Conservation (phyloP, 129 eudicot genomes). For the Lactuca sativa region DNA sequence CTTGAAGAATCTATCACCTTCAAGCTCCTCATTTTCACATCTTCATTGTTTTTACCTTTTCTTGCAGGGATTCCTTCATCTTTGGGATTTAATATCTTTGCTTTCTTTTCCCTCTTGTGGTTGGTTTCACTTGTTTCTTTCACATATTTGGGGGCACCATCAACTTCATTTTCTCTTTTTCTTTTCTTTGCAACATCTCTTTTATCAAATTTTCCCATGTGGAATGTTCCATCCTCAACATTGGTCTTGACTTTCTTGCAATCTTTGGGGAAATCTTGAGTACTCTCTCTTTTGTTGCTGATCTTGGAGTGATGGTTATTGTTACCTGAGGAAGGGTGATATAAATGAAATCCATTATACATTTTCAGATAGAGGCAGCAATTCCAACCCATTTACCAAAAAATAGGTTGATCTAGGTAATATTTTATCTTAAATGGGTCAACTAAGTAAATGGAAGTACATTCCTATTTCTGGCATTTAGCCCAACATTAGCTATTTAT, state of each 20-base stretch:
- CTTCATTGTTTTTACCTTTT: slow-evolving; percentile 41
- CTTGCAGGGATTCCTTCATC: slow-evolving; percentile 52
- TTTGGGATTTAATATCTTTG: slow-evolving; percentile 55
- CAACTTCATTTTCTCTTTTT: slow-evolving; percentile 44
- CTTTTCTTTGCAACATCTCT: slow-evolving; percentile 55
- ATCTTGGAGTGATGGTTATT: slow-evolving; percentile 35
- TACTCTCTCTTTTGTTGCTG: slow-evolving; percentile 51
- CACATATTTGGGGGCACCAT: slow-evolving; percentile 28
- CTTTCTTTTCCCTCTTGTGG: slow-evolving; percentile 58
- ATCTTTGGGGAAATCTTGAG: slow-evolving; percentile 48
- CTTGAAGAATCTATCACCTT: slow-evolving; percentile 41
- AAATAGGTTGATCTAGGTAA: not conserved
- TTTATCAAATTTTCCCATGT: slow-evolving; percentile 34
- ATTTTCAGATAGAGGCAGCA: not conserved
- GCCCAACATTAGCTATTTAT: no score
- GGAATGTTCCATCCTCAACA: slow-evolving; percentile 29
- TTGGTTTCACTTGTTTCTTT: slow-evolving; percentile 45
- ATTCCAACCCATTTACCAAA: not conserved
- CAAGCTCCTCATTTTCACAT: slow-evolving; percentile 35
- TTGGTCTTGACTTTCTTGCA: slow-evolving; percentile 55
- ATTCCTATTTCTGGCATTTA: no score
- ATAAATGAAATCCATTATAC: slow-evolving; percentile 11
- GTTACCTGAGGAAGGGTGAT: slow-evolving; percentile 38
- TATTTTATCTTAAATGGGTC: not conserved
- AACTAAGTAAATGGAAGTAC: no score